Conservation (phyloP, 2,329 filamentous ascomycete genomes). For the Claviceps sp. region DNA sequence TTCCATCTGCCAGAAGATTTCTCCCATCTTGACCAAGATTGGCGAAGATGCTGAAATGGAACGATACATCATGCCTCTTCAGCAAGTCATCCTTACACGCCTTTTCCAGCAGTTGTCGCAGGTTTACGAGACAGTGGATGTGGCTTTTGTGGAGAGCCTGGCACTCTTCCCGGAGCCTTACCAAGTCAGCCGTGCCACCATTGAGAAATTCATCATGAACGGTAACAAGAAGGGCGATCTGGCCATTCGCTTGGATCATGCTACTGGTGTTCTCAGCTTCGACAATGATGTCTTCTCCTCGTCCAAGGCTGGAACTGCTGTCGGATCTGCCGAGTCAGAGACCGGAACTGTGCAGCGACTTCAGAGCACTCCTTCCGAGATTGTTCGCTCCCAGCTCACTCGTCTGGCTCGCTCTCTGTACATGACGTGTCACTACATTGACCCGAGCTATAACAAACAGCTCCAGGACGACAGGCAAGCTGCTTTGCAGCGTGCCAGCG, state of each 20-base stretch:
- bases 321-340: constrained; percentile 80
- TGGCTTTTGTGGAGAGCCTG: constrained; percentile 83
- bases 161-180: constrained; percentile 94
- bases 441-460: constrained; percentile 73
- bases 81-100: constrained; percentile 95
- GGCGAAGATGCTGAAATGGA: constrained; percentile 91
- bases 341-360: constrained; percentile 79
- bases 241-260: constrained; percentile 90
- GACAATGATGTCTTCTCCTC: constrained; percentile 98
- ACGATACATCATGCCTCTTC: constrained; percentile 87
- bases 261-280: constrained; percentile 87
- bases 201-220: constrained; percentile 99
- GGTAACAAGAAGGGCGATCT: constrained; percentile 99
- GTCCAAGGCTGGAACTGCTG: constrained; percentile 72
- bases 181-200: constrained; percentile 77
- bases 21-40: constrained; percentile 87
- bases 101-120: constrained; percentile 98
- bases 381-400: constrained; percentile 86
- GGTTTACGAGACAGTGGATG: constrained; percentile 95
- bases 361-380: constrained; percentile 95
- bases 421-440: constrained; percentile 90
- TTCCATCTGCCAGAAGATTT: constrained; percentile 98
- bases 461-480: constrained; percentile 66
- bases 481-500: constrained; percentile 68
- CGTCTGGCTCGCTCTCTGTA: constrained; percentile 84